Percentiles rank a stretch among this genome's conserved stretches.
phyloP scores from a whole-genome alignment of 495 filamentous ascomycete species.

The Penicillium daleae region DNA sequence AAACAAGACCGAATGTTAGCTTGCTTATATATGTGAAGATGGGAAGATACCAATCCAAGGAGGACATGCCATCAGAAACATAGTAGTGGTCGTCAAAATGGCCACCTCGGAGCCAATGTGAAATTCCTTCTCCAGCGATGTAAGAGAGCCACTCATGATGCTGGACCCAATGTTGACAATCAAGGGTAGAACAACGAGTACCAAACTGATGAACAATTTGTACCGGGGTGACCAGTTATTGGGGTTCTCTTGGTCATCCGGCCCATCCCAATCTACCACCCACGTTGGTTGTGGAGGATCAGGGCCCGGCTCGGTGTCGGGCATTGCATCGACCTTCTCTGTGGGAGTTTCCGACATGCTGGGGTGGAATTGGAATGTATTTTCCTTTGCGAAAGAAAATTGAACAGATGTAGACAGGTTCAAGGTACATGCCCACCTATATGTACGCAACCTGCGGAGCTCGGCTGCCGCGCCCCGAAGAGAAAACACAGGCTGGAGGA shows the following conservation, averaged over 20 bases:
- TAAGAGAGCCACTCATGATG: background rate
- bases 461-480: slow-evolving; percentile 3
- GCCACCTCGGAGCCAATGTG: slow-evolving; percentile 1
- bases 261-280: slow-evolving; percentile 8
- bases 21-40: background rate
- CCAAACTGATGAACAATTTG: slow-evolving; percentile 3
- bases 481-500: background rate
- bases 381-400: background rate
- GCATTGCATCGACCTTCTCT: slow-evolving; percentile 1
- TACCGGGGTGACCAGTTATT: background rate
- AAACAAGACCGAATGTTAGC: background rate
- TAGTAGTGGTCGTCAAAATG: slow-evolving; percentile 5
- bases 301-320: slow-evolving; percentile 1
- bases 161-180: slow-evolving; percentile 7
- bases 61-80: slow-evolving; percentile 7
- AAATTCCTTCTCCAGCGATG: slow-evolving; percentile 2
- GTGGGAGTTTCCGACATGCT: background rate
- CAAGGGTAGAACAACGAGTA: background rate
- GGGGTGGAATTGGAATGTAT: background rate
- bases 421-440: background rate
- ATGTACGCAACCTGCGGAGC: slow-evolving; percentile 1
- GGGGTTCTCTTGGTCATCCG: background rate
- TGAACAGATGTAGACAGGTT: background rate
- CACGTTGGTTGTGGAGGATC: background rate
- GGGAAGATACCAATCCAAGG: background rate